These are phyloP conservation scores for Metarhizium brunneum DNA, from an alignment of 2,329 filamentous ascomycete species.

Conservation along the genomic window DNA sequence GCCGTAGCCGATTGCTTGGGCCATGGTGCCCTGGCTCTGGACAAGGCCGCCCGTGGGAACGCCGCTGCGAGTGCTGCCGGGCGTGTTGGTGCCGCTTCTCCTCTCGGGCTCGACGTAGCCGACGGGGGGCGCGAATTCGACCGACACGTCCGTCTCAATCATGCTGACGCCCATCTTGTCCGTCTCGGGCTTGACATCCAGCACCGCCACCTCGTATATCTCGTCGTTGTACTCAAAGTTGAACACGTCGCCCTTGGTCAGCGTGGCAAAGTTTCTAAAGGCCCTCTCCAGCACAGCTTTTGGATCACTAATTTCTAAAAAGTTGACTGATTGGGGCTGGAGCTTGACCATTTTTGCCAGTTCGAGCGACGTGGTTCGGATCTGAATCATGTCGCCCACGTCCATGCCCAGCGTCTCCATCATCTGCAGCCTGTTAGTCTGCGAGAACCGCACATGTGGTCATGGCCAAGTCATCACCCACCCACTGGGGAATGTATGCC, in stretches of 20 bases:
- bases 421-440: constrained; percentile 47
- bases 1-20: constrained; percentile 93
- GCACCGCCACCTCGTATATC: constrained; percentile 82
- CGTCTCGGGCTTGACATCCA: constrained; percentile 83
- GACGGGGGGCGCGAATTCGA: constrained; percentile 89
- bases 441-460: not conserved
- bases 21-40: constrained; percentile 87
- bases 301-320: constrained; percentile 94
- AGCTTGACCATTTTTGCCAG: constrained; percentile 91
- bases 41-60: constrained; percentile 64
- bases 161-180: constrained; percentile 84
- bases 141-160: constrained; percentile 90
- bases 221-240: constrained; percentile 96
- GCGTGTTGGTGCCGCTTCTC: constrained; percentile 76
- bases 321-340: constrained; percentile 85
- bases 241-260: constrained; percentile 91
- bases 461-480: constrained; percentile 28
- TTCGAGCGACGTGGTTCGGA: constrained; percentile 88
- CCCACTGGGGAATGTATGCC: constrained; percentile 93
- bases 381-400: constrained; percentile 86
- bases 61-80: constrained; percentile 55
- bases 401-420: constrained; percentile 89
- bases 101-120: constrained; percentile 86
- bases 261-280: constrained; percentile 88
- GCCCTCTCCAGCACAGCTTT: constrained; percentile 96